Evolutionary conservation across 306 rosid genomes (phyloP).

Genomic region (Urtica urens): DNA sequence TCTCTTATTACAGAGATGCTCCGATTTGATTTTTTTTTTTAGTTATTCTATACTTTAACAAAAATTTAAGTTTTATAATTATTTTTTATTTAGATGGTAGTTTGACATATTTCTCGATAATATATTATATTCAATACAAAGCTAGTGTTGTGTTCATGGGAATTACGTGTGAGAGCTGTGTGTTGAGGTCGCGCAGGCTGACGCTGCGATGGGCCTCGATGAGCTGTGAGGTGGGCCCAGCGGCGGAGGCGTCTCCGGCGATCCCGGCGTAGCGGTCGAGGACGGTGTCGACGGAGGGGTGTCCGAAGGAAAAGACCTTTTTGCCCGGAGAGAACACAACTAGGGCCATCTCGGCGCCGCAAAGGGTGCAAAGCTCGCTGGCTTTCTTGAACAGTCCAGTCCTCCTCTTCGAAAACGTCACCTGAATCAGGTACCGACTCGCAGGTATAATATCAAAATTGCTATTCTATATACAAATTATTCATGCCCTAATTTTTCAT

Average conservation of each 20-base stretch:
- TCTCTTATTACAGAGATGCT: too few species aligned
- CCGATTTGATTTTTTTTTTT: too few species aligned
- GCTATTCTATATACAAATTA: too few species aligned
- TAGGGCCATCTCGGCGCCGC: slow-evolving; percentile 26
- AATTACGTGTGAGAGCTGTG: background rate
- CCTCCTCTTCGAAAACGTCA: slow-evolving; percentile 35
- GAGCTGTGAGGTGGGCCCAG: background rate
- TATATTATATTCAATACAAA: too few species aligned
- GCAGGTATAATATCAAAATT: too few species aligned
- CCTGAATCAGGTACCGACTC: too few species aligned
- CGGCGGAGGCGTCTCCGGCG: background rate
- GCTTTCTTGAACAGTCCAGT: slow-evolving; percentile 39
- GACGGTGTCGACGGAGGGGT: slow-evolving; percentile 19
- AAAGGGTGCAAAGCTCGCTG: slow-evolving; percentile 33
- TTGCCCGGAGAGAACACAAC: slow-evolving; percentile 33
- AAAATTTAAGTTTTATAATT: background rate
- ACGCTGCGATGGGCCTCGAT: slow-evolving; percentile 6
- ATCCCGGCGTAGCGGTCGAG: background rate
- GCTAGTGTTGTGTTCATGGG: background rate
- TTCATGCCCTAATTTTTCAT: too few species aligned
- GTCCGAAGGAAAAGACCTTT: slow-evolving; percentile 36
- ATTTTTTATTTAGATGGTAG: too few species aligned
- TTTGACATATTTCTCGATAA: background rate
- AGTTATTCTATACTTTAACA: background rate
- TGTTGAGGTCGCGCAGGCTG: slow-evolving; percentile 3